These are phyloP conservation scores for Beta macrorhiza DNA, from an alignment of 179 eudicot genomes.

Conservation along the genomic window DNA sequence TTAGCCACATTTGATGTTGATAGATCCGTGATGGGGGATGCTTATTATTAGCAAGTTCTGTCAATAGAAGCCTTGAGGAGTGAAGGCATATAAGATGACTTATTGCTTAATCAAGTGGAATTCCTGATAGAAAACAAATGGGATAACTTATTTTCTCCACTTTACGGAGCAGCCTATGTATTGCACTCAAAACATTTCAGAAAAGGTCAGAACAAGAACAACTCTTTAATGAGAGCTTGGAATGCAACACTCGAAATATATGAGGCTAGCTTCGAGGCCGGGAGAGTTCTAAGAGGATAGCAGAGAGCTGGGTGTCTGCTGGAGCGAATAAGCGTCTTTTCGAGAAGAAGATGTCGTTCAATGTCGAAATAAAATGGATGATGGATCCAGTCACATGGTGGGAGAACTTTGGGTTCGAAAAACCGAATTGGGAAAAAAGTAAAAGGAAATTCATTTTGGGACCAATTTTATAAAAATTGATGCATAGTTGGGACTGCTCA, in stretches of 20 bases:
- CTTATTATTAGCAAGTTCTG: constrained; percentile 38
- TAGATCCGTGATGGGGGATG: constrained; percentile 40
- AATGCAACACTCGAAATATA: constrained; percentile 38
- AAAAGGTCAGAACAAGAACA: constrained; percentile 35
- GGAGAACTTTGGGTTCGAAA: constrained; percentile 53
- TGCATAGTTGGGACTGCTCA: too few species aligned
- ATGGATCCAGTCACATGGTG: constrained; percentile 55
- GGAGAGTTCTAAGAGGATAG: constrained; percentile 23
- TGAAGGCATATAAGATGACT: constrained; percentile 24
- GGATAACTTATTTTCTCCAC: constrained; percentile 21
- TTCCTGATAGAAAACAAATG: constrained; percentile 36
- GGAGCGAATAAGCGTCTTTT: constrained; percentile 34
- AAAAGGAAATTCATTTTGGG: too few species aligned
- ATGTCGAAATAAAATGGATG: constrained; percentile 28
- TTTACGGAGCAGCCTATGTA: constrained; percentile 34
- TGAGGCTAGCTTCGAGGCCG: constrained; percentile 28
- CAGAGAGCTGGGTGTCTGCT: constrained; percentile 34
- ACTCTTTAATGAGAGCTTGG: constrained; percentile 37
- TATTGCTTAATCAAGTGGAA: constrained; percentile 34
- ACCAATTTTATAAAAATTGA: too few species aligned
- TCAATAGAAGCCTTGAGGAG: constrained; percentile 36
- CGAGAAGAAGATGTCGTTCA: constrained; percentile 44
- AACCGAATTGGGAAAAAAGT: constrained; percentile 6
- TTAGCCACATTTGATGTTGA: constrained; percentile 30
- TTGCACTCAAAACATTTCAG: constrained; percentile 41